phyloP scores from a whole-genome alignment of 352 stramenopile genomes.

The Phytophthora rubi region DNA sequence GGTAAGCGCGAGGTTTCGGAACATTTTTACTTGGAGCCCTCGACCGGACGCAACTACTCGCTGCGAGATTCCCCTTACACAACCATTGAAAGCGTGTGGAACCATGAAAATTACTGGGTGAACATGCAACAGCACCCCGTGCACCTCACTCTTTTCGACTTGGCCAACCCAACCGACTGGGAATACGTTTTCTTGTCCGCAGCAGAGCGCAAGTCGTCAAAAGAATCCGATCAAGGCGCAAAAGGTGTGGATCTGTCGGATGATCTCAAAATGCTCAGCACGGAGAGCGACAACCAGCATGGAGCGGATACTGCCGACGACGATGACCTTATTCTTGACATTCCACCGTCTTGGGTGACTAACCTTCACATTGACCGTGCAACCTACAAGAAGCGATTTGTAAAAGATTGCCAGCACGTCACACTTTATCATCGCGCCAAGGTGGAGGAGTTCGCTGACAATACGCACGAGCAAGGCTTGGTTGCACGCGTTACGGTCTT shows the following conservation, averaged over 20 bases:
- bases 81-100: constrained; percentile 92
- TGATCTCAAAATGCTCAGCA: constrained; percentile 61
- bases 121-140: constrained; percentile 92
- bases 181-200: constrained; percentile 92
- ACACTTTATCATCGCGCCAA: constrained; percentile 92
- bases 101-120: constrained; percentile 96
- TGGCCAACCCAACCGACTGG: constrained; percentile 89
- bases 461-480: constrained; percentile 89
- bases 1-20: constrained; percentile 89
- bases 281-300: constrained; percentile 63
- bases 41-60: constrained; percentile 89
- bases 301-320: constrained; percentile 52
- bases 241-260: constrained; percentile 66
- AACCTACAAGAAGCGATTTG: constrained; percentile 87
- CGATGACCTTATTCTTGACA: constrained; percentile 81
- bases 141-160: constrained; percentile 78
- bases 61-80: constrained; percentile 85
- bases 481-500: constrained; percentile 87
- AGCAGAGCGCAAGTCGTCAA: constrained; percentile 63
- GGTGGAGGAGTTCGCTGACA: constrained; percentile 93
- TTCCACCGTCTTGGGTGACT: constrained; percentile 85
- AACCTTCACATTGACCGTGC: constrained; percentile 78
- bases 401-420: constrained; percentile 82
- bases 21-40: constrained; percentile 93
- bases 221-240: constrained; percentile 49